A percentile compares a stretch with the other conserved stretches of the same genome.
phyloP scores from a whole-genome alignment of 768 basidiomycete species.

The Suillus alpinus region DNA sequence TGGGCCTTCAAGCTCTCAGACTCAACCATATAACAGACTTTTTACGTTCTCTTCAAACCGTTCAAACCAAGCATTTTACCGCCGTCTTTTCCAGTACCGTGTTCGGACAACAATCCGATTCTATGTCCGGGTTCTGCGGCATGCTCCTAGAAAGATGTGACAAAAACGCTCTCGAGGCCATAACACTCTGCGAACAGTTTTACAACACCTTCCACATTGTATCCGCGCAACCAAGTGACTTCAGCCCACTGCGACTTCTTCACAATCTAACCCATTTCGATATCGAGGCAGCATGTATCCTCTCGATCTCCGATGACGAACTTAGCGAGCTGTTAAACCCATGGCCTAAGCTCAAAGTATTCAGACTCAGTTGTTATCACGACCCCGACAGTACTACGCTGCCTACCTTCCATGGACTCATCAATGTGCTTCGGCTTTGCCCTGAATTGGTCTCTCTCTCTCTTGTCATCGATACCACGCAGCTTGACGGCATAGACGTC shows the following conservation, averaged over 20 bases:
- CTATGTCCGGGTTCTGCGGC: no score
- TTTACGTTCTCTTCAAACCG: background rate
- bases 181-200: background rate
- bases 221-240: background rate
- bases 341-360: constrained; percentile 21
- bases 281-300: constrained; percentile 14
- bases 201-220: background rate
- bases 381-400: constrained; percentile 13
- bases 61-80: background rate
- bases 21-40: background rate
- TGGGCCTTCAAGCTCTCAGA: background rate
- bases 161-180: background rate
- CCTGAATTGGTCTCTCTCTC: constrained; percentile 14
- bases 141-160: background rate
- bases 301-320: constrained; percentile 15
- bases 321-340: constrained; percentile 14
- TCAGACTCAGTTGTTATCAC: constrained; percentile 18
- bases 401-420: constrained; percentile 19
- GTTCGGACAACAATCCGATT: no score
- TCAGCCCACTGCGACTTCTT: background rate
- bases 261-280: background rate
- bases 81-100: background rate
- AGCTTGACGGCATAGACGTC: background rate
- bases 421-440: constrained; percentile 11
- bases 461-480: constrained; percentile 21